These are phyloP conservation scores for Amanita thiersii DNA, from an alignment of 768 basidiomycete genomes.

Conservation along the genomic window DNA sequence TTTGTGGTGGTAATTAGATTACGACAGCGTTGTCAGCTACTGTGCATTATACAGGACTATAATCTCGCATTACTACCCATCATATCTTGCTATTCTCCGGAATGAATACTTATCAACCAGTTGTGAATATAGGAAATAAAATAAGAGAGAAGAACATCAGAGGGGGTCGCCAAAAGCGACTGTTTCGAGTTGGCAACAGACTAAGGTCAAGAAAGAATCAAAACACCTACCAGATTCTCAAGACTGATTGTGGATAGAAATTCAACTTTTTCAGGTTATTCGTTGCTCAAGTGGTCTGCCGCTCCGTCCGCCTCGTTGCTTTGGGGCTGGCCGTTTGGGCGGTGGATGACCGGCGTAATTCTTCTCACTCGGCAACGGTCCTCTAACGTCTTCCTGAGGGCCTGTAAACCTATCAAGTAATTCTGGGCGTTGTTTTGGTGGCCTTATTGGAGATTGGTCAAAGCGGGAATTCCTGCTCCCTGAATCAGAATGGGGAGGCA, in stretches of 20 bases:
- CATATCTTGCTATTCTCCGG: no score
- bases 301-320: constrained; percentile 8
- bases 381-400: not conserved
- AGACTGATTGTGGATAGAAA: not conserved
- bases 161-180: no score
- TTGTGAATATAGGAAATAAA: no score
- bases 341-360: not conserved
- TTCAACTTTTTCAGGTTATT: constrained; percentile 11
- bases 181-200: no score
- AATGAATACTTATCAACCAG: no score
- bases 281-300: constrained; percentile 17
- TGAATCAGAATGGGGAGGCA: not conserved
- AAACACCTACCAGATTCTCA: no score
- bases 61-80: no score
- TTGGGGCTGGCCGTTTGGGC: not conserved
- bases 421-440: not conserved
- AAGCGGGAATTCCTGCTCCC: no score
- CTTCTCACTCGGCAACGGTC: not conserved
- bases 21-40: no score
- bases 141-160: no score
- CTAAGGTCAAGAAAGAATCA: no score
- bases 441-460: not conserved
- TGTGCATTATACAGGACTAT: no score
- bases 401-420: not conserved
- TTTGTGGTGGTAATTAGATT: constrained; percentile 64